Base-by-base conservation (phyloP, 2,329 filamentous ascomycete genomes). In the Fusarium tupiense region DNA sequence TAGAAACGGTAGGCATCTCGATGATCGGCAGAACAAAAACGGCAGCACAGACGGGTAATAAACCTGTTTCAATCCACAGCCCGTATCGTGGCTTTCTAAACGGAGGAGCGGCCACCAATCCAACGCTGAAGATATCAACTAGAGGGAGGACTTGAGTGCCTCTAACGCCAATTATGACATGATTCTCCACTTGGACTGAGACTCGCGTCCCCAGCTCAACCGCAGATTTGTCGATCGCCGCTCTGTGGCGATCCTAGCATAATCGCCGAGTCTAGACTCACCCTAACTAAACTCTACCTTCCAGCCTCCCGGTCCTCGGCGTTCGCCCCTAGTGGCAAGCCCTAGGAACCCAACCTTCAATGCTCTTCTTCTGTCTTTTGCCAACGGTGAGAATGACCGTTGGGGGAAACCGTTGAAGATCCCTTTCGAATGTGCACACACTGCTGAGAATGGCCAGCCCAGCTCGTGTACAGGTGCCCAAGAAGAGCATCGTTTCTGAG, bases 401-500 rank as follows among this genome's bases (percentile, higher is more conserved):
- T 64, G 44, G 29, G 19, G 22, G 58, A 50, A 57, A 68, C 19
- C 47, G 22, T 43, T 29, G n/a, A 52, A 37, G 57, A 50, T 13
- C 14, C 16, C 2, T n/a, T 59, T 59, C 24, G 20, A 20, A n/a
- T 16, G 24, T 19, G 37, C 19, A 24, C 24, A 16, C 20, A 22
- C 17, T 54, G 14, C 37, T 38, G 31, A 68, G 24, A 37, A 72
- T 72, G 69, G 59, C 64, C 44, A 50, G 24, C 2, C 54, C 47
- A 29, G 37, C 29, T 52, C 14, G 35, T 54, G 14, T 58, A 16
- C 24, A 56, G 63, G 71, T 64, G 20, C 71, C 71, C 1, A 68
- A 35, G 63, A 69, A 68, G 22, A 59, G 50, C 17, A 14, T 59
- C 40, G 75, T 78, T 49, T 71, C 74, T 29, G 79, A 81, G 61